phyloP scores from a whole-genome alignment of 805 yeast species.

The Kuraishia hungarica region DNA sequence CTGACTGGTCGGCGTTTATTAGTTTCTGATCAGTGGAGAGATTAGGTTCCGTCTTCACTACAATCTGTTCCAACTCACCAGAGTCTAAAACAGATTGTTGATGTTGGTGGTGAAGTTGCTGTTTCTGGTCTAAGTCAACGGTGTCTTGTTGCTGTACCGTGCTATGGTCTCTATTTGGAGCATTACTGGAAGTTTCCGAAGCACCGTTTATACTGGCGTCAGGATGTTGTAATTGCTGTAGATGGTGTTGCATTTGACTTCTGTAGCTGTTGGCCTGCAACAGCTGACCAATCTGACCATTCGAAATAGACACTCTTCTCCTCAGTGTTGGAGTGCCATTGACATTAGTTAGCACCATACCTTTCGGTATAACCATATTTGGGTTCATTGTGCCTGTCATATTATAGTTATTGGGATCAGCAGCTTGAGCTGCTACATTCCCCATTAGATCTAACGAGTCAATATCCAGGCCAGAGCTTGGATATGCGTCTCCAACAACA shows the following conservation, averaged over 20 bases:
- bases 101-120: no score
- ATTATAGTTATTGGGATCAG: neutral
- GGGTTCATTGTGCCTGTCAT: neutral
- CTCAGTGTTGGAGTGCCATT: constrained; percentile 19
- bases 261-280: constrained; percentile 26
- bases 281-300: constrained; percentile 79
- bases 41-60: neutral
- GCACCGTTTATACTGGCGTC: neutral
- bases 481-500: neutral
- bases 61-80: neutral
- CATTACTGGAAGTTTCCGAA: neutral
- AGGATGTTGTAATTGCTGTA: constrained; percentile 4
- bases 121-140: constrained; percentile 7
- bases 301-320: constrained; percentile 72
- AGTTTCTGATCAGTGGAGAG: neutral
- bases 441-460: neutral
- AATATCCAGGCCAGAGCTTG: neutral
- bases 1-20: neutral
- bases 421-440: neutral
- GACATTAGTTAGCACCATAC: neutral
- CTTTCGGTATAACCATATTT: neutral
- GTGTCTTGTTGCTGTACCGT: neutral
- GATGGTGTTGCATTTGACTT: constrained; percentile 13
- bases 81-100: neutral
- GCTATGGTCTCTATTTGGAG: constrained; percentile 1